phyloP scores from a whole-genome alignment of 495 filamentous ascomycete species.

The Penicillium bovifimosum region DNA sequence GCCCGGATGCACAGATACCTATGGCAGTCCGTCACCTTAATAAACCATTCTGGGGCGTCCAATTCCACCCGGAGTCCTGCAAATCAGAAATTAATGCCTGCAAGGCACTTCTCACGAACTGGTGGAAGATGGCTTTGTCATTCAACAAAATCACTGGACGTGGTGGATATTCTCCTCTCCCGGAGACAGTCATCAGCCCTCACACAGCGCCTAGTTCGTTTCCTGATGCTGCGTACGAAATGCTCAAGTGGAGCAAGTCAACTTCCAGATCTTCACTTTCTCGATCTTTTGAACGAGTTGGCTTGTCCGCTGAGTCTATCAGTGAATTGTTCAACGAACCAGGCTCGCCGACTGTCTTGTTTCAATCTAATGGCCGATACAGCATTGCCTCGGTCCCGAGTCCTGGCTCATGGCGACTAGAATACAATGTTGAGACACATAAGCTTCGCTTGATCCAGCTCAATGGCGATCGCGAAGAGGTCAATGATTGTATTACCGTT shows the following conservation, averaged over 20 bases:
- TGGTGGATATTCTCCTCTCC: slow-evolving; percentile 22
- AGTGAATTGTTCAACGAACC: slow-evolving; percentile 35
- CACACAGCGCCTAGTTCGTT: slow-evolving; percentile 19
- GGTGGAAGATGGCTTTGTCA: slow-evolving; percentile 53
- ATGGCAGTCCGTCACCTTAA: slow-evolving; percentile 67
- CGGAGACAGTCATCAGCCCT: slow-evolving; percentile 23
- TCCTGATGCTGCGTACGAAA: slow-evolving; percentile 28
- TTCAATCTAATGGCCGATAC: slow-evolving; percentile 40
- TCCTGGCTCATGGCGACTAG: slow-evolving; percentile 38
- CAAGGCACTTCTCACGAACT: slow-evolving; percentile 62
- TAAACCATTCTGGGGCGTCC: slow-evolving; percentile 85
- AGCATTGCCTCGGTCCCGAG: slow-evolving; percentile 40
- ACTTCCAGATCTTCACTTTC: slow-evolving; percentile 25
- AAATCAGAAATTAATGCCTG: slow-evolving; percentile 70
- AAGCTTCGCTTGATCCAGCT: slow-evolving; percentile 23
- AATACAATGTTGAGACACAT: slow-evolving; percentile 29
- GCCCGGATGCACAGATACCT: slow-evolving; percentile 45
- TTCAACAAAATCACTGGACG: slow-evolving; percentile 38
- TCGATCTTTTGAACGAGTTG: slow-evolving; percentile 19
- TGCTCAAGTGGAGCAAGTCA: slow-evolving; percentile 35
- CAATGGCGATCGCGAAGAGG: background rate
- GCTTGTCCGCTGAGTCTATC: slow-evolving; percentile 29
- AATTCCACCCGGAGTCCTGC: slow-evolving; percentile 93
- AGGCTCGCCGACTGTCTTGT: slow-evolving; percentile 35
- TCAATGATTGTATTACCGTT: slow-evolving; percentile 26